phyloP scores from a whole-genome alignment of 2,329 filamentous ascomycete genomes.

The Penicillium sp. region DNA sequence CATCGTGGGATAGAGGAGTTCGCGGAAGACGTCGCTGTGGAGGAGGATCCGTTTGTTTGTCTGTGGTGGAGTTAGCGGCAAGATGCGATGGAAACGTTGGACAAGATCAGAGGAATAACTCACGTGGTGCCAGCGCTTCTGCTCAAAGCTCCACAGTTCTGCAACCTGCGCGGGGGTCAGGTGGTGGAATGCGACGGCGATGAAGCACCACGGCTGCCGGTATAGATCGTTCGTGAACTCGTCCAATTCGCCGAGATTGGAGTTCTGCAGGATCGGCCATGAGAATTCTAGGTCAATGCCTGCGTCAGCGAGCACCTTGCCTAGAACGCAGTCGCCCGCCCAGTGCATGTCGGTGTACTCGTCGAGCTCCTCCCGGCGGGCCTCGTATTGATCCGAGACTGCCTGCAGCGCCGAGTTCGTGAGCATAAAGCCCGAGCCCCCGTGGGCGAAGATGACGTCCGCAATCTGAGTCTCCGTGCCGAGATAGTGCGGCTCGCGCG shows the following conservation, averaged over 20 bases:
- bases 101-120: slow-evolving; percentile 23
- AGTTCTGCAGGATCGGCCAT: slow-evolving; percentile 49
- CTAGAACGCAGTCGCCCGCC: slow-evolving; percentile 53
- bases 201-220: slow-evolving; percentile 51
- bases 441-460: slow-evolving; percentile 52
- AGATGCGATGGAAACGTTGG: neutral
- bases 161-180: slow-evolving; percentile 44
- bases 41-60: slow-evolving; percentile 31
- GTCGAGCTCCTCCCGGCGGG: slow-evolving; percentile 45
- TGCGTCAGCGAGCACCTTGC: slow-evolving; percentile 47
- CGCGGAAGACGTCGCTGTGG: slow-evolving; percentile 39
- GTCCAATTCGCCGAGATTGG: slow-evolving; percentile 45
- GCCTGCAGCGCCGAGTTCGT: slow-evolving; percentile 51
- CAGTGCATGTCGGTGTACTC: slow-evolving; percentile 47
- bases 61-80: slow-evolving; percentile 5
- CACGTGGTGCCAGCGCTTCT: slow-evolving; percentile 60
- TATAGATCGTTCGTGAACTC: slow-evolving; percentile 42
- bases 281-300: slow-evolving; percentile 47
- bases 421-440: slow-evolving; percentile 54
- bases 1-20: slow-evolving; percentile 36
- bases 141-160: slow-evolving; percentile 48
- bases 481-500: slow-evolving; percentile 50
- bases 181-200: slow-evolving; percentile 52
- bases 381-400: slow-evolving; percentile 44
- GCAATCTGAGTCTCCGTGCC: slow-evolving; percentile 55